Base-by-base conservation (phyloP, 257 asterid genomes). In the Solanum chmielewskii region DNA sequence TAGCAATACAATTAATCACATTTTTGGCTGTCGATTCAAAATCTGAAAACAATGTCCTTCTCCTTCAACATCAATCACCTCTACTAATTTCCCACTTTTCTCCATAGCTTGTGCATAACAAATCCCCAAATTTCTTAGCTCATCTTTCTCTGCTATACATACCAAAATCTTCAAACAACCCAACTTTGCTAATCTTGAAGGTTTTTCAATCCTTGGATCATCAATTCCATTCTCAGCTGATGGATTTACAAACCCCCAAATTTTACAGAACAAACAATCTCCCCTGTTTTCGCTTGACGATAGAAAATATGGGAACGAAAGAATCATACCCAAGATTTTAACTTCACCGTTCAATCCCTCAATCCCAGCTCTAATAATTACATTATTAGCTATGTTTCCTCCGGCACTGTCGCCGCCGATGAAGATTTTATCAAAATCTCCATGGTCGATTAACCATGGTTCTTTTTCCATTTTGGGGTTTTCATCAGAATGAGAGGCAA, bases 321-420 rank as follows among this genome's bases (percentile, higher is more conserved):
- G 90, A 66, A 88, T 69, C 64, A n/a, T 85, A 7, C 87, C 90
- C 25, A 29, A 29, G 71, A 88, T 80, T 62, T 60, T 59, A 56
- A 82, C n/a, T 8, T 37, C 44, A 11, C 47, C 77, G 14, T 62
- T 27, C 23, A 87, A 56, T 5, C 23, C 12, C 39, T 76, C 77
- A 15, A 2, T 39, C 9, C 91, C 91, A 83, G 80, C 88, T 69
- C 41, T 87, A 12, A 88, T 21, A 4, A n/a, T 64, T 33, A 88
- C 14, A 77, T 89, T 47, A 7, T 87, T 87, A 39, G 68, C 90
- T 15, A 91, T 91, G 11, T 78, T 91, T 0, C 81, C 91, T 2
- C 92, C 91, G 6, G 87, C 90, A 74, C 91, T 84, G 11, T 89
- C 90, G 2, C 89, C 90, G 0, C 83, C 77, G 1, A 86, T 37